phyloP scores from a whole-genome alignment of 129 eudicot species.

The Dittrichia graveolens region DNA sequence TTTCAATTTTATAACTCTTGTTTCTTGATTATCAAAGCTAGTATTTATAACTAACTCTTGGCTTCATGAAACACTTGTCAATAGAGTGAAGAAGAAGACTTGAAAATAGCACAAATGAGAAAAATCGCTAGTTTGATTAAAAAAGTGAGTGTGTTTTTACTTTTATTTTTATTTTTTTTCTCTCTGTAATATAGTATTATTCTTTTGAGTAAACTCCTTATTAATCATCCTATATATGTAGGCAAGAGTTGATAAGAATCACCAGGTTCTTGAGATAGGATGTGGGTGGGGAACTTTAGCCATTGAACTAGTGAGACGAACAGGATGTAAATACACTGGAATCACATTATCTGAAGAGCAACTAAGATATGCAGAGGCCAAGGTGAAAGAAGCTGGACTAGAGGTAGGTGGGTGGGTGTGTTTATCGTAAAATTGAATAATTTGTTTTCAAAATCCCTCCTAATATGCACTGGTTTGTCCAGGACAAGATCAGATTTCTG shows the following conservation, averaged over 20 bases:
- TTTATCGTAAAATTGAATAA: no score
- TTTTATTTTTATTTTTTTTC: background rate
- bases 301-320: slow-evolving; percentile 73
- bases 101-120: slow-evolving; percentile 72
- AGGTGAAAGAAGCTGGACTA: slow-evolving; percentile 84
- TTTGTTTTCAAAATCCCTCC: background rate
- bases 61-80: background rate
- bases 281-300: slow-evolving; percentile 96
- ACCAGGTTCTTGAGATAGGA: slow-evolving; percentile 86
- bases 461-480: no score
- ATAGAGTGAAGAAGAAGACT: slow-evolving; percentile 69
- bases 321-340: slow-evolving; percentile 96
- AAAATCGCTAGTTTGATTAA: slow-evolving; percentile 68
- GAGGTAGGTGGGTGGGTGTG: no score
- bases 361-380: slow-evolving; percentile 69
- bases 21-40: background rate
- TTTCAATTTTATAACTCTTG: background rate
- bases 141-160: slow-evolving; percentile 46
- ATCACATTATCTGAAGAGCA: slow-evolving; percentile 88
- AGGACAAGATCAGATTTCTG: slow-evolving; percentile 69
- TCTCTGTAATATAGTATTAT: background rate
- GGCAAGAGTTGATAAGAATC: slow-evolving; percentile 71
- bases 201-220: background rate
- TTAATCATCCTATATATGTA: background rate
- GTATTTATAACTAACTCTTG: background rate